These are phyloP conservation scores for Cyclotella cryptica DNA, from an alignment of 108 stramenopile species.

Conservation along the genomic window DNA sequence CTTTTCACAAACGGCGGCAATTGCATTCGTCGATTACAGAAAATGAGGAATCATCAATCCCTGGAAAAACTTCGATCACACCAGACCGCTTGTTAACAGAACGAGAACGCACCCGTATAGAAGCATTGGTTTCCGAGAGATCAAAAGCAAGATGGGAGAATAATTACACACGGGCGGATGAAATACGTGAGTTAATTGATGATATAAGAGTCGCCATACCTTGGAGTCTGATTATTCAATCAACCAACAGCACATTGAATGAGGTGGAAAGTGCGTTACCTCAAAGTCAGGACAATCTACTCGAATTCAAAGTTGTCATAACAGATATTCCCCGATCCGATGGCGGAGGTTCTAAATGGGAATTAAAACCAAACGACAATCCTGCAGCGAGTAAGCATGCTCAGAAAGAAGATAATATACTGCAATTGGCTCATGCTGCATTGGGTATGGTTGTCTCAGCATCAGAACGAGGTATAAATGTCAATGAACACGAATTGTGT, in stretches of 20 bases:
- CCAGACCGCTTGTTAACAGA: constrained; percentile 10
- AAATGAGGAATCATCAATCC: background rate
- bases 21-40: too few relatives aligned
- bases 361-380: constrained; percentile 24
- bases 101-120: constrained; percentile 27
- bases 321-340: constrained; percentile 62
- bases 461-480: constrained; percentile 40
- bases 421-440: constrained; percentile 75
- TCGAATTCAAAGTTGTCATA: constrained; percentile 46
- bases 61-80: background rate
- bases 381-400: background rate
- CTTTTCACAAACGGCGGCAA: too few relatives aligned
- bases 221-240: constrained; percentile 28
- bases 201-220: constrained; percentile 26
- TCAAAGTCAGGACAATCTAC: constrained; percentile 8
- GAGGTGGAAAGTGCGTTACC: background rate
- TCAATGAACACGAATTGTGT: constrained; percentile 28
- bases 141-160: constrained; percentile 64
- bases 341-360: constrained; percentile 70
- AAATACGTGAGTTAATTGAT: constrained; percentile 45
- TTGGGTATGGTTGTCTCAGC: constrained; percentile 60
- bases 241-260: background rate
- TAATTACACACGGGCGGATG: constrained; percentile 62
- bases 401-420: constrained; percentile 46
- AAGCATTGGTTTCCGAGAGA: constrained; percentile 53